These are phyloP conservation scores for Yamadazyma spencermartinsiae DNA, from an alignment of 1,139 yeast genomes.

Conservation along the genomic window DNA sequence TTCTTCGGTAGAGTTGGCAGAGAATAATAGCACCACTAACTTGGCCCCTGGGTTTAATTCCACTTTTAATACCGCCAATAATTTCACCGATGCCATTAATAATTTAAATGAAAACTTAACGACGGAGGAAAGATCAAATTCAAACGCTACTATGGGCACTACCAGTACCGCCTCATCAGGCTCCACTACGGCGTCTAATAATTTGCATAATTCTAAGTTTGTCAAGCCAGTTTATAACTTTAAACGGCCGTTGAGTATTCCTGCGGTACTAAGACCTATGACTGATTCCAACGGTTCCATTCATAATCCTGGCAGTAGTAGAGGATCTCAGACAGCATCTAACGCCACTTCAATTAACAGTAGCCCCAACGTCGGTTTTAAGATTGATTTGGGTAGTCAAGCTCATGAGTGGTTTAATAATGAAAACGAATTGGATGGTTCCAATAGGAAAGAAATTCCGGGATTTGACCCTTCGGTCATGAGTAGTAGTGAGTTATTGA, in stretches of 20 bases:
- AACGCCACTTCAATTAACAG: not conserved
- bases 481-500: not conserved
- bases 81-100: conserved; percentile 23
- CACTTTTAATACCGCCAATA: conserved; percentile 6
- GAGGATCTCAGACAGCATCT: not conserved
- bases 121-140: conserved; percentile 18
- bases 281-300: conserved; percentile 6
- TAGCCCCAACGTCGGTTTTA: conserved; percentile 1
- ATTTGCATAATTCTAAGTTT: conserved; percentile 6
- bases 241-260: conserved; percentile 42
- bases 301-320: conserved; percentile 6
- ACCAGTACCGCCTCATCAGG: conserved; percentile 1
- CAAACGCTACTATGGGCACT: conserved; percentile 1
- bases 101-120: conserved; percentile 27
- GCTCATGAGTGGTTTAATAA: not conserved
- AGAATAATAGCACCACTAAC: not conserved
- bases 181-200: conserved; percentile 13
- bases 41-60: too few relatives aligned
- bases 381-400: conserved; percentile 1
- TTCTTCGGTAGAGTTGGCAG: conserved; percentile 8
- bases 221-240: conserved; percentile 31
- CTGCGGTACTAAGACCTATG: conserved; percentile 44
- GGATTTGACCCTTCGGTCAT: conserved; percentile 1
- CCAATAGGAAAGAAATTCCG: not conserved
- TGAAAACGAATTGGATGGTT: not conserved